Conservation (phyloP, 257 asterid species). For the Coffea eugenioides region DNA sequence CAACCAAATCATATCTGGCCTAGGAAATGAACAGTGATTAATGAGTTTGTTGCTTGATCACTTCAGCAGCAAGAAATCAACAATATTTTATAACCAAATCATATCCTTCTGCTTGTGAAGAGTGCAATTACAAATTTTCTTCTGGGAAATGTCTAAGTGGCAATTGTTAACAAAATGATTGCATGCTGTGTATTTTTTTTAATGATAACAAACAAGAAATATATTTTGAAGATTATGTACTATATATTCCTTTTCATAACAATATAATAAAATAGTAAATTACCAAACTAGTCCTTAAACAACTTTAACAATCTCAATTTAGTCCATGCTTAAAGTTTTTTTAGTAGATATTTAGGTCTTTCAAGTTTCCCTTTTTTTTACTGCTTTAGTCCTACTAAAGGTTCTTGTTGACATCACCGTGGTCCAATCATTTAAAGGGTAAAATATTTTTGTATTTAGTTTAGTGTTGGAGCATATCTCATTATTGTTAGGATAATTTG, state of each 20-base stretch:
- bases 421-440: background rate
- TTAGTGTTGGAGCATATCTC: background rate
- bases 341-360: background rate
- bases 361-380: background rate
- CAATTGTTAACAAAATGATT: slow-evolving; percentile 9
- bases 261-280: no score
- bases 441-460: no score
- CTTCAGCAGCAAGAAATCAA: background rate
- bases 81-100: background rate
- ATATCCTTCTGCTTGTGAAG: background rate
- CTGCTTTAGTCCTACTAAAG: background rate
- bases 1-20: background rate
- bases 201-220: background rate
- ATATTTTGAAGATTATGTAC: background rate
- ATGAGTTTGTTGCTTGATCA: background rate
- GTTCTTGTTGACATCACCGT: background rate
- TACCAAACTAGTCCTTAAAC: background rate
- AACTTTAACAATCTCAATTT: background rate
- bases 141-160: background rate
- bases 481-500: background rate
- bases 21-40: background rate
- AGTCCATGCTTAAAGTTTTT: background rate
- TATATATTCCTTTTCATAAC: no score
- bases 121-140: background rate
- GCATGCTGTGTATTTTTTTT: background rate